Evolutionary conservation across 805 yeast genomes (phyloP).

Genomic region (Sugiyamaella boreocaroliniensis): DNA sequence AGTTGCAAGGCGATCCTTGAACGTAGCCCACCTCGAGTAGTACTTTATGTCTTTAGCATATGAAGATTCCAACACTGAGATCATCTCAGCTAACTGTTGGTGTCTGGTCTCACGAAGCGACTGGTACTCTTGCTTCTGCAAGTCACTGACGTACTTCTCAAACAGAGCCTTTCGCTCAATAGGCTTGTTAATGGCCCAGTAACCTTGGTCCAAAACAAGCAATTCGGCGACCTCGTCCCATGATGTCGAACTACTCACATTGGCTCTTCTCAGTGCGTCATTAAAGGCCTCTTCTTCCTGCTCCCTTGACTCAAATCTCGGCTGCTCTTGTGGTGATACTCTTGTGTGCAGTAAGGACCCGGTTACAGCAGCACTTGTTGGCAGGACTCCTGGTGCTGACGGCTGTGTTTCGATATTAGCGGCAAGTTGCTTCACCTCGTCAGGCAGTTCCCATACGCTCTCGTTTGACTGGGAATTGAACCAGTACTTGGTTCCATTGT

Average conservation of each 20-base stretch:
- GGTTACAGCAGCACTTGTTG: neutral
- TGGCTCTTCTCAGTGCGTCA: slow-evolving; percentile 45
- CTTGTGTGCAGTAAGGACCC: neutral
- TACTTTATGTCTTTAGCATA: slow-evolving; percentile 41
- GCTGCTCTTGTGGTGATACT: neutral
- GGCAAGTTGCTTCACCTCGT: slow-evolving; percentile 34
- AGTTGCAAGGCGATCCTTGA: slow-evolving; percentile 46
- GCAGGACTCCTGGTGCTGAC: neutral
- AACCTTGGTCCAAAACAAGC: slow-evolving; percentile 53
- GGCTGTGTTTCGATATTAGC: slow-evolving; percentile 8
- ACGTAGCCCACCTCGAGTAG: slow-evolving; percentile 59
- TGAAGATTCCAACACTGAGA: slow-evolving; percentile 38
- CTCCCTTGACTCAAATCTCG: slow-evolving; percentile 10
- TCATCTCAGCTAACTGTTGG: slow-evolving; percentile 52
- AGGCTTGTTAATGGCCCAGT: slow-evolving; percentile 63
- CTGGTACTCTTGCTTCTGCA: slow-evolving; percentile 31
- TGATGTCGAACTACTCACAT: slow-evolving; percentile 70
- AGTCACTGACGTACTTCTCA: slow-evolving; percentile 47
- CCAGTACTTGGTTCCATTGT: slow-evolving; percentile 61
- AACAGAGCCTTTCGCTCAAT: slow-evolving; percentile 51
- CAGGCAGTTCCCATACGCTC: slow-evolving; percentile 79
- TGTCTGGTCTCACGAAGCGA: slow-evolving; percentile 41
- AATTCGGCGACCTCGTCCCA: slow-evolving; percentile 57
- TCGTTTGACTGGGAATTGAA: slow-evolving; percentile 56
- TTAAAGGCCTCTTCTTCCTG: slow-evolving; percentile 44